phyloP scores from a whole-genome alignment of 495 filamentous ascomycete species.

The Entonaema liquescens region DNA sequence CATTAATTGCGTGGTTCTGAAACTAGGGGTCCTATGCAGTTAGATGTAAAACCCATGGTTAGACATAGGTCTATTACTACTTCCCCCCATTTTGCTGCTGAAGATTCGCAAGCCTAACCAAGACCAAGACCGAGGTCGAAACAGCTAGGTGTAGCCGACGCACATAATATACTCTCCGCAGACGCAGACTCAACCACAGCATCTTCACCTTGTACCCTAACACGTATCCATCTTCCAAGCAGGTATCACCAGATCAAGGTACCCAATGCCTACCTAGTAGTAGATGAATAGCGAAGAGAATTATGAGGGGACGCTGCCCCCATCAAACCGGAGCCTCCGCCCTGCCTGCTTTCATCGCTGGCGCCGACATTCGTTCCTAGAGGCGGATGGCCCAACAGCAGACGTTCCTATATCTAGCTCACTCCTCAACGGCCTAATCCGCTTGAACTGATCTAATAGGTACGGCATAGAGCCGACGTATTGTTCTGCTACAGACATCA shows the following conservation, averaged over 20 bases:
- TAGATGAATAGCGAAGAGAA: conserved; percentile 2
- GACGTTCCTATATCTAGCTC: conserved; percentile 9
- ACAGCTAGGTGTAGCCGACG: background rate
- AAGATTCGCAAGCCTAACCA: conserved; percentile 13
- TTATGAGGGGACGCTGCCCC: background rate
- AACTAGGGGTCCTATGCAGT: background rate
- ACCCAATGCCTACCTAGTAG: conserved; percentile 14
- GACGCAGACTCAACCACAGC: conserved; percentile 4
- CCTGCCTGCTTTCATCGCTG: background rate
- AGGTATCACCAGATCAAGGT: conserved; percentile 8
- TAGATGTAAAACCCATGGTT: conserved; percentile 1
- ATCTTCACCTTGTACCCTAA: conserved; percentile 14
- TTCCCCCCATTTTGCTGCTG: background rate
- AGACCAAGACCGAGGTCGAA: conserved; percentile 15
- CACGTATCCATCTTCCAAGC: background rate
- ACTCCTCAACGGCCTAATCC: conserved; percentile 1
- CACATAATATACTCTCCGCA: background rate
- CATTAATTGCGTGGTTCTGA: background rate
- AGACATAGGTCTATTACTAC: background rate
- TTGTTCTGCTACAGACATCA: conserved; percentile 15
- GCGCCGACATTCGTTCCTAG: background rate
- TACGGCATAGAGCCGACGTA: conserved; percentile 9
- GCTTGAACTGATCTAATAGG: conserved; percentile 4
- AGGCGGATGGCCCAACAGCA: background rate
- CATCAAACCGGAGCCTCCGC: conserved; percentile 3